Percentiles rank a stretch among this genome's conserved stretches.
These are phyloP conservation scores for Paramecium caudatum DNA, from an alignment of 73 alveolate genomes.

Conservation along the genomic window DNA sequence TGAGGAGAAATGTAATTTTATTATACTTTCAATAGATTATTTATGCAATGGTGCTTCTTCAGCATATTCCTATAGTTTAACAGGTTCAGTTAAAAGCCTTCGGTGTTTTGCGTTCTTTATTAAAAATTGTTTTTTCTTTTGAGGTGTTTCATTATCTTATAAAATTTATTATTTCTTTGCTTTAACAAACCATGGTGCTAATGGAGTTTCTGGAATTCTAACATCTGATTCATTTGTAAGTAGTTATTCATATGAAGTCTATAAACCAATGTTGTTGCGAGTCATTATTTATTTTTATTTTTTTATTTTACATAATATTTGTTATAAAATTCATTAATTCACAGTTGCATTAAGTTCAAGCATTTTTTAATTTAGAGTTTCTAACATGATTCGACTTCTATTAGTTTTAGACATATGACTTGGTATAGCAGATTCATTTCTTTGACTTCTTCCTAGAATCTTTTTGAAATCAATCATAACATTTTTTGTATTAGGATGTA, in stretches of 20 bases:
- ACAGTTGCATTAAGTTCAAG: constrained; percentile 17
- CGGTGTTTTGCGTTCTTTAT: neutral
- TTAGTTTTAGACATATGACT: constrained; percentile 24
- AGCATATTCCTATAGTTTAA: neutral
- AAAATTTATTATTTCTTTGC: neutral
- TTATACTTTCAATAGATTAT: neutral
- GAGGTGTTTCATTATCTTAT: neutral
- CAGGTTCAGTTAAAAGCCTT: constrained; percentile 15
- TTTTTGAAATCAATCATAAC: constrained; percentile 23
- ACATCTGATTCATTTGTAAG: neutral
- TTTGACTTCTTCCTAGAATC: neutral
- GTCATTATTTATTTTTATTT: constrained; percentile 2
- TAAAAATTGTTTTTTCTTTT: neutral
- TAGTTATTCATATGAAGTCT: neutral
- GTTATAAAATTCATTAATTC: too few species aligned
- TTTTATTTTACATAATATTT: too few species aligned
- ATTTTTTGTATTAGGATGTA: constrained; percentile 22
- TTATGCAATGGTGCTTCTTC: neutral
- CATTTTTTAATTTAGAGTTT: constrained; percentile 9
- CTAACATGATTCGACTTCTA: constrained; percentile 26
- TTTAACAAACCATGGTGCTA: constrained; percentile 48
- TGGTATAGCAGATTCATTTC: neutral
- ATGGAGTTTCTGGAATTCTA: constrained; percentile 27
- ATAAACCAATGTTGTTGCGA: neutral
- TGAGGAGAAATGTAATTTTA: neutral